A percentile compares a stretch with the other conserved stretches of the same genome.
Evolutionary conservation across 192 early-diverging fungal species (phyloP).

Genomic region (Endogone sp.): DNA sequence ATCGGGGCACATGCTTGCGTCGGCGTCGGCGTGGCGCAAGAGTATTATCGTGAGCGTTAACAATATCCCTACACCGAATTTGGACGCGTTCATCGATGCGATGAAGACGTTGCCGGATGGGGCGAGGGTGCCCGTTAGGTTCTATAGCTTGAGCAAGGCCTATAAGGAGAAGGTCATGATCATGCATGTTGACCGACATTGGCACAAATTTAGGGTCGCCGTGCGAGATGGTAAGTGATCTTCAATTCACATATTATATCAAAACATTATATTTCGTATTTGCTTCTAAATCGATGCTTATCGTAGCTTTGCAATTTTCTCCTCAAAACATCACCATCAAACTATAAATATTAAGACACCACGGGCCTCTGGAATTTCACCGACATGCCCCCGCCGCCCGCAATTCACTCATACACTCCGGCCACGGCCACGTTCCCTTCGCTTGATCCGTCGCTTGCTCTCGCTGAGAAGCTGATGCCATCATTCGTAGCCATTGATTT

Average conservation of each 20-base stretch:
- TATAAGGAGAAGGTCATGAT: constrained; percentile 80
- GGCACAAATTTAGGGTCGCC: constrained; percentile 78
- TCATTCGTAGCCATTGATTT: constrained; percentile 80
- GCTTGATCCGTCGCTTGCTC: constrained; percentile 66
- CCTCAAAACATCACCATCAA: too few species aligned
- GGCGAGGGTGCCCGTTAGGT: constrained; percentile 54
- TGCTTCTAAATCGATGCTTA: too few species aligned
- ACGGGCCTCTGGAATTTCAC: constrained; percentile 82
- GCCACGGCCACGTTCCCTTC: constrained; percentile 69
- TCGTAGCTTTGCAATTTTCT: too few species aligned
- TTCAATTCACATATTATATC: background rate
- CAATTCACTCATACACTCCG: constrained; percentile 41
- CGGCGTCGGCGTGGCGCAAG: constrained; percentile 63
- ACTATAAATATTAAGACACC: background rate
- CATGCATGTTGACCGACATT: constrained; percentile 84
- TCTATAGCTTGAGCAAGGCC: constrained; percentile 76
- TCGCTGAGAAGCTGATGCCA: constrained; percentile 70
- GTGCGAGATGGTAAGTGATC: constrained; percentile 56
- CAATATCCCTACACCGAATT: constrained; percentile 57
- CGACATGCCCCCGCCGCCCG: constrained; percentile 59
- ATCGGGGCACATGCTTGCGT: constrained; percentile 64
- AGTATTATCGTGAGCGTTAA: constrained; percentile 65
- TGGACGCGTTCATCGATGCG: constrained; percentile 63
- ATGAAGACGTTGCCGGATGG: constrained; percentile 62
- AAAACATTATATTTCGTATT: background rate